phyloP scores from a whole-genome alignment of 208 protist genomes.

The Trypanosoma avium region DNA sequence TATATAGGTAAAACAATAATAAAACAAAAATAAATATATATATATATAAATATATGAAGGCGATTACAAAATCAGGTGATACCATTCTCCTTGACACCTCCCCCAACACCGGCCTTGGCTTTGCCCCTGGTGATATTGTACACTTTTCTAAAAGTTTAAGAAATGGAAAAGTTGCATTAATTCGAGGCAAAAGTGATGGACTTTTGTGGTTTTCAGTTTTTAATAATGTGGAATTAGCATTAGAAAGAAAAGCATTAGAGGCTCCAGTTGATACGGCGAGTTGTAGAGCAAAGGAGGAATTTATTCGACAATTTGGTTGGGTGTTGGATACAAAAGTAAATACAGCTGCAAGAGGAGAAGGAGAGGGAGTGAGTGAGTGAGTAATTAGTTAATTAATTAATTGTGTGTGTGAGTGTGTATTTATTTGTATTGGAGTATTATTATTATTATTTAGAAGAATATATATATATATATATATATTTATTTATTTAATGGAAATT shows the following conservation, averaged over 20 bases:
- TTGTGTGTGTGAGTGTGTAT: background rate
- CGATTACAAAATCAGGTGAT: slow-evolving; percentile 61
- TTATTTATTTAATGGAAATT: background rate
- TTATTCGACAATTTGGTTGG: slow-evolving; percentile 90
- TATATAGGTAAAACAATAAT: background rate
- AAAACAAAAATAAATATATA: background rate
- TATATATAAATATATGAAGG: background rate
- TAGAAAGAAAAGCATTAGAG: slow-evolving; percentile 46
- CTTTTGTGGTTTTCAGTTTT: slow-evolving; percentile 85
- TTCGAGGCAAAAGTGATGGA: slow-evolving; percentile 68
- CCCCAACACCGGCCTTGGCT: slow-evolving; percentile 48
- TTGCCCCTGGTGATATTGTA: slow-evolving; percentile 74
- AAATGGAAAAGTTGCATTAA: slow-evolving; percentile 82
- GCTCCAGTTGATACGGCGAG: slow-evolving; percentile 76
- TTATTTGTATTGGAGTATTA: background rate
- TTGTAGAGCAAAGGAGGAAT: slow-evolving; percentile 77
- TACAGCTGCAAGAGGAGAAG: slow-evolving; percentile 1
- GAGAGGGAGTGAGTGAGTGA: background rate
- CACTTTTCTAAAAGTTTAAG: slow-evolving; percentile 87
- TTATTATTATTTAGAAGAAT: background rate
- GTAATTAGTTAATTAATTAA: background rate
- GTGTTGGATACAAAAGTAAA: slow-evolving; percentile 66
- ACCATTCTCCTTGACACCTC: slow-evolving; percentile 41
- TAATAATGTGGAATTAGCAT: slow-evolving; percentile 45
- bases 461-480: slow-evolving; percentile 4